Evolutionary conservation across 176 grass and related monocot genomes (phyloP), one percentile per base, ranked within the genome.

Genomic region (Oryza officinalis): DNA sequence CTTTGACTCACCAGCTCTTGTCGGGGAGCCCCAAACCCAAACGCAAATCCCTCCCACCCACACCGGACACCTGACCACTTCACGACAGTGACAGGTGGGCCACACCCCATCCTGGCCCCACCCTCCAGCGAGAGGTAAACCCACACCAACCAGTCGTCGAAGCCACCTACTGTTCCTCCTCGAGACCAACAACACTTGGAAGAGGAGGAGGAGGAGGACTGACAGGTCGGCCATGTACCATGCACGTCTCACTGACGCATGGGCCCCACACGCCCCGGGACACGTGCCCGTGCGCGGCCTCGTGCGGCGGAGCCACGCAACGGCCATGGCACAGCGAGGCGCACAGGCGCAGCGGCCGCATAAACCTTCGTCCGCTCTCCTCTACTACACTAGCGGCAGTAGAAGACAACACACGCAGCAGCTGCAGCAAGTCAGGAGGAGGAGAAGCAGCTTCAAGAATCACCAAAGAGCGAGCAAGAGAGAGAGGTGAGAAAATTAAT

Each of bases 341-440:
- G 67, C 78, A 86, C 83, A 86, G 84, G 79, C 60, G 74, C 22
- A 67, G 72, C 54, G 78, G 65, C 73, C 83, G 83, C 84, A 90
- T 23, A 44, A 30, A 71, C 32, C 8, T 43, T 22, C 26, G 46
- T 0, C 46, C 28, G 0, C 26, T 30, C 80, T 72, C 17, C 4
- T 2, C 63, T 80, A 35, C 73, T 33, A 13, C 27, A 13, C 27
- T 38, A 14, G 41, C 59, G 65, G 10, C 65, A 10, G 27, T 35
- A n/a, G 41, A 8, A 46, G 69, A 81, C 64, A 70, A 26, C 47
- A 13, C 47, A 4, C 3, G 71, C 63, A 22, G 46, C 69, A 3
- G 23, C 35, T 31, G 35, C 2, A 65, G 76, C 6, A 32, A 32
- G 63, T 18, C 49, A 32, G 27, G 8, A 28, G 31, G 80, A 18